A percentile compares a stretch with the other conserved stretches of the same genome.
Evolutionary conservation across 1,284 basidiomycete genomes (phyloP).

Genomic region (Porogramme epimiltina): DNA sequence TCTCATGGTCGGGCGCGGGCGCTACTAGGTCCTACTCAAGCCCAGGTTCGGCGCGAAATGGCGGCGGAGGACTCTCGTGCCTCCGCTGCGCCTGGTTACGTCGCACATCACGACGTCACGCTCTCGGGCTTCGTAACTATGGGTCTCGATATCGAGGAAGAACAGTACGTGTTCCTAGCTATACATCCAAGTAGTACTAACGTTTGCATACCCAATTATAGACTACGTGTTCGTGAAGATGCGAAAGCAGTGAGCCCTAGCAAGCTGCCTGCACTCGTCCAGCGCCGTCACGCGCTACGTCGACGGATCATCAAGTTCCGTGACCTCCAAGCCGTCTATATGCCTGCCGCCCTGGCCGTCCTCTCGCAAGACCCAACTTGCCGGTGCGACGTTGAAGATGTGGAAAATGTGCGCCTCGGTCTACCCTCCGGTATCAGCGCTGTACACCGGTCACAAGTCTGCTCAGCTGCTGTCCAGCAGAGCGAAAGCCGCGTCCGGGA

Average conservation of each 20-base stretch:
- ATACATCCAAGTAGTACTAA: not conserved
- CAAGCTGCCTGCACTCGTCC: not conserved
- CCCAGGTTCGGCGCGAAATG: not conserved
- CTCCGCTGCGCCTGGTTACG: not conserved
- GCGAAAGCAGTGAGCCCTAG: not conserved
- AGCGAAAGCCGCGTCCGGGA: too few relatives aligned
- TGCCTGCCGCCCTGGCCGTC: conserved; percentile 2
- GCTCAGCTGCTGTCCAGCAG: too few relatives aligned
- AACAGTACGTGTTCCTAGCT: conserved; percentile 8
- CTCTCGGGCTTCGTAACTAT: conserved; percentile 6
- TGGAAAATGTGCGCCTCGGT: conserved; percentile 7
- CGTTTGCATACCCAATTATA: not conserved
- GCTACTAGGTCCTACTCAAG: conserved; percentile 3
- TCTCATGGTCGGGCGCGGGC: too few relatives aligned
- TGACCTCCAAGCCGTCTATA: conserved; percentile 8
- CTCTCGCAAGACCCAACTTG: not conserved
- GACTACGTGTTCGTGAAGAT: not conserved
- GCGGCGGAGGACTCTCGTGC: not conserved
- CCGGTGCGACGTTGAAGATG: conserved; percentile 1
- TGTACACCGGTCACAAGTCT: too few relatives aligned
- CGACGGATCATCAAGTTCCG: conserved; percentile 2
- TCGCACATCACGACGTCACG: conserved; percentile 4
- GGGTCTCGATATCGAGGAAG: conserved; percentile 15
- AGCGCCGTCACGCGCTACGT: conserved; percentile 3
- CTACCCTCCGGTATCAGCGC: too few relatives aligned